Percentiles rank a stretch among this genome's conserved stretches.
Conservation (phyloP, 2,329 filamentous ascomycete genomes). For the Colletotrichum costaricense region DNA sequence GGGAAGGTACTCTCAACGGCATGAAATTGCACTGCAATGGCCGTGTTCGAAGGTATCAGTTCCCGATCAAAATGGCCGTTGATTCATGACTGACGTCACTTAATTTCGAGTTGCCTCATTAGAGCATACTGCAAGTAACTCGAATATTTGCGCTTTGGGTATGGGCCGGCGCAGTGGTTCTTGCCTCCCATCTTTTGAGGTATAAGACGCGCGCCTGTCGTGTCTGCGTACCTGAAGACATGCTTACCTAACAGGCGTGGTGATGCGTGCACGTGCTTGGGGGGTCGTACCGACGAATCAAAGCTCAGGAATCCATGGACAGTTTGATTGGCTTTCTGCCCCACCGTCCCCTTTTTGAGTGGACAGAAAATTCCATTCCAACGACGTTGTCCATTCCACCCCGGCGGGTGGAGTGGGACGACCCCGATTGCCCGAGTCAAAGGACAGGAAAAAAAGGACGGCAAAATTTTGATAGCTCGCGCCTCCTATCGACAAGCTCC, state of each 20-base stretch:
- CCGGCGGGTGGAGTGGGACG: background rate
- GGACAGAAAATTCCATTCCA: slow-evolving; percentile 4
- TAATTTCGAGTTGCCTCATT: too few relatives aligned
- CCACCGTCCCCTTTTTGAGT: background rate
- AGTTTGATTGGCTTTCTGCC: background rate
- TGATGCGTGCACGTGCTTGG: too few relatives aligned
- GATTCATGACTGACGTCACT: too few relatives aligned
- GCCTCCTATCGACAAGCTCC: slow-evolving; percentile 18
- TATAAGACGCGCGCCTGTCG: too few relatives aligned
- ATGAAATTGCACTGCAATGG: background rate
- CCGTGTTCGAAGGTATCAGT: too few relatives aligned
- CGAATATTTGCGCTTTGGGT: too few relatives aligned
- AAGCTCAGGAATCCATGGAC: background rate
- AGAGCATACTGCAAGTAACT: too few relatives aligned
- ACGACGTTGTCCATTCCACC: slow-evolving; percentile 5
- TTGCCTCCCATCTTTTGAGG: too few relatives aligned
- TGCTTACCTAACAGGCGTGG: too few relatives aligned
- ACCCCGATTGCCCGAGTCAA: slow-evolving; percentile 10
- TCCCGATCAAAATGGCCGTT: too few relatives aligned
- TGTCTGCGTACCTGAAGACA: too few relatives aligned
- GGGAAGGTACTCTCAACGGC: background rate
- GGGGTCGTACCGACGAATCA: background rate
- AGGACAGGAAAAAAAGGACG: background rate
- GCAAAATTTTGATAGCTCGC: slow-evolving; percentile 22
- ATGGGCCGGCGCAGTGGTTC: too few relatives aligned